phyloP scores from a whole-genome alignment of 768 basidiomycete genomes.

The Boletus rubescentipes region DNA sequence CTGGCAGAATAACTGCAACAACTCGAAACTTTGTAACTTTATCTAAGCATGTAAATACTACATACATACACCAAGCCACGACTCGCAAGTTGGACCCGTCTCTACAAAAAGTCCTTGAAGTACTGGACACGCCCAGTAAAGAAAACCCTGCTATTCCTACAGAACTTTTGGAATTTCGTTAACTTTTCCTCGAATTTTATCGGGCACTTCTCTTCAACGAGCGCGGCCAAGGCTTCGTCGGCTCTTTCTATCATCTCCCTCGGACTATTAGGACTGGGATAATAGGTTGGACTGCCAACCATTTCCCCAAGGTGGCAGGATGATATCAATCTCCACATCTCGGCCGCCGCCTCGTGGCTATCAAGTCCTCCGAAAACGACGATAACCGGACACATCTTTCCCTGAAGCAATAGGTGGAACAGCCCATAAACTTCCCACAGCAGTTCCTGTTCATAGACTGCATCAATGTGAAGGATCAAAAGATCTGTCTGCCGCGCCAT shows the following conservation, averaged over 20 bases:
- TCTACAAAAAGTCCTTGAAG: neutral
- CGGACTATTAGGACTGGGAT: conserved; percentile 11
- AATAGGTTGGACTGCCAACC: conserved; percentile 21
- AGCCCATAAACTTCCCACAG: conserved; percentile 17
- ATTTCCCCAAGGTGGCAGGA: conserved; percentile 11
- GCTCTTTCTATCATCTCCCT: conserved; percentile 18
- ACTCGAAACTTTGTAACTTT: too few relatives aligned
- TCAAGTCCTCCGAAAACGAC: conserved; percentile 23
- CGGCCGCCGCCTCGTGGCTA: conserved; percentile 9
- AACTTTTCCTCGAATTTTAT: conserved; percentile 16
- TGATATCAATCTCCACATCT: conserved; percentile 18
- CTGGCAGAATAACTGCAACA: neutral
- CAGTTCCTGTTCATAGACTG: conserved; percentile 3
- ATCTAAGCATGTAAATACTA: too few relatives aligned
- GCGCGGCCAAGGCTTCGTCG: conserved; percentile 15
- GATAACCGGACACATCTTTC: conserved; percentile 21
- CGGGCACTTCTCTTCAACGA: conserved; percentile 22
- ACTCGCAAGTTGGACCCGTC: neutral
- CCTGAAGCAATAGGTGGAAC: conserved; percentile 19
- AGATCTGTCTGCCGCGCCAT: conserved; percentile 18
- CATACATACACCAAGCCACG: neutral
- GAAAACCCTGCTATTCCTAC: conserved; percentile 16
- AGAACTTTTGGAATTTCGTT: conserved; percentile 22
- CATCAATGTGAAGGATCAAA: conserved; percentile 21
- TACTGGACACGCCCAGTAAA: conserved; percentile 15